Conservation (phyloP, 257 asterid species). For the Solanum virginianum region DNA sequence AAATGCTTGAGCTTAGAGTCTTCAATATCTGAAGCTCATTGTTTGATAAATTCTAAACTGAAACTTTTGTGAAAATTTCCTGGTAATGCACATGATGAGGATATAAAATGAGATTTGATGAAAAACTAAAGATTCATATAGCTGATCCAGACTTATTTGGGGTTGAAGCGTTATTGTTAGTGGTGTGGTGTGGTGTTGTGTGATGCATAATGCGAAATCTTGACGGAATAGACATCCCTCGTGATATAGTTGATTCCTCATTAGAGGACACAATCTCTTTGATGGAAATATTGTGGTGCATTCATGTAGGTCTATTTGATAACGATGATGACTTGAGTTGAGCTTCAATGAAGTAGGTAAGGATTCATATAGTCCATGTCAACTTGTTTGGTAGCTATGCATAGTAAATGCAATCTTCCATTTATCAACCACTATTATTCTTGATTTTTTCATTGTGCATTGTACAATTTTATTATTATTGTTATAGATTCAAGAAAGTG, state of each 20-base stretch:
- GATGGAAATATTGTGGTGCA: conserved; percentile 4
- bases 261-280: not conserved
- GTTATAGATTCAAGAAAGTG: not conserved
- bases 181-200: too few relatives aligned
- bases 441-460: not conserved
- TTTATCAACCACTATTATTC: not conserved
- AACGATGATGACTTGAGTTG: conserved; percentile 11
- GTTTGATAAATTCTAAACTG: not conserved
- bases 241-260: not conserved
- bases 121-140: not conserved
- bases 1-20: not conserved
- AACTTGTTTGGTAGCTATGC: too few relatives aligned
- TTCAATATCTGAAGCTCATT: not conserved
- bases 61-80: not conserved
- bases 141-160: not conserved
- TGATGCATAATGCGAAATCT: not conserved
- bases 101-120: not conserved
- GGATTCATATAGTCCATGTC: not conserved
- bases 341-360: not conserved
- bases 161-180: not conserved
- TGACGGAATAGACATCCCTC: conserved; percentile 1
- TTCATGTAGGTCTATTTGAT: conserved; percentile 16
- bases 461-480: not conserved
- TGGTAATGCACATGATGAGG: not conserved
- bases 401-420: not conserved